Conservation (phyloP, 306 rosid species). For the Dalbergia oliveri region DNA sequence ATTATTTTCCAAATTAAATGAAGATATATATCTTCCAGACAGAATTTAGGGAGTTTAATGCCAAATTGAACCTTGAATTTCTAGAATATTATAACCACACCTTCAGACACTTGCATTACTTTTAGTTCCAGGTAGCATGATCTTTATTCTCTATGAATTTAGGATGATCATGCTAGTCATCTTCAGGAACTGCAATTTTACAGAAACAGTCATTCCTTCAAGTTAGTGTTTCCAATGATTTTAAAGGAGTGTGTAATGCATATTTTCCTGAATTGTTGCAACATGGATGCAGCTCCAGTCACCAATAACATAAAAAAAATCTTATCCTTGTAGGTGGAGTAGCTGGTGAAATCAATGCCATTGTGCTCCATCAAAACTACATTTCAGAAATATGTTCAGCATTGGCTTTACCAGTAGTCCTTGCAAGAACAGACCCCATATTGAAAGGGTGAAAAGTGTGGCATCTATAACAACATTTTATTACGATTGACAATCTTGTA, state of each 20-base stretch:
- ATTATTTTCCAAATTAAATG: conserved; percentile 1
- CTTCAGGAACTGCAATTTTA: conserved; percentile 15
- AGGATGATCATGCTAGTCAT: conserved; percentile 17
- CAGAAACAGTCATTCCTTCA: conserved; percentile 18
- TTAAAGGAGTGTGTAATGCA: not conserved
- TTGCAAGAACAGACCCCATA: conserved; percentile 87
- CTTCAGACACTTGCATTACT: not conserved
- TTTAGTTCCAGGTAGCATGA: not conserved
- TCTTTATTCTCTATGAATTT: not conserved
- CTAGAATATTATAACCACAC: conserved; percentile 20
- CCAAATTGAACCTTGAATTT: conserved; percentile 28
- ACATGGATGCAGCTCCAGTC: conserved; percentile 19
- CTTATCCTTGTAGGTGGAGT: not conserved
- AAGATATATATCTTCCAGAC: not conserved
- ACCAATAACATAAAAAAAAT: conserved; percentile 2
- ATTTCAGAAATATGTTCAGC: not conserved
- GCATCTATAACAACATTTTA: conserved; percentile 86
- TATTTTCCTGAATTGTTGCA: conserved; percentile 30
- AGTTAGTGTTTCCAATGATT: not conserved
- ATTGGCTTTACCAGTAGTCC: conserved; percentile 75
- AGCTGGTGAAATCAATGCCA: not conserved
- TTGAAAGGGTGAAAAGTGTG: conserved; percentile 85
- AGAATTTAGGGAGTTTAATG: too few species aligned
- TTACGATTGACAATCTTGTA: conserved; percentile 74
- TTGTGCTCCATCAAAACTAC: conserved; percentile 29